Evolutionary conservation across 75 land plant species (phyloP).

Genomic region (Picea glauca): DNA sequence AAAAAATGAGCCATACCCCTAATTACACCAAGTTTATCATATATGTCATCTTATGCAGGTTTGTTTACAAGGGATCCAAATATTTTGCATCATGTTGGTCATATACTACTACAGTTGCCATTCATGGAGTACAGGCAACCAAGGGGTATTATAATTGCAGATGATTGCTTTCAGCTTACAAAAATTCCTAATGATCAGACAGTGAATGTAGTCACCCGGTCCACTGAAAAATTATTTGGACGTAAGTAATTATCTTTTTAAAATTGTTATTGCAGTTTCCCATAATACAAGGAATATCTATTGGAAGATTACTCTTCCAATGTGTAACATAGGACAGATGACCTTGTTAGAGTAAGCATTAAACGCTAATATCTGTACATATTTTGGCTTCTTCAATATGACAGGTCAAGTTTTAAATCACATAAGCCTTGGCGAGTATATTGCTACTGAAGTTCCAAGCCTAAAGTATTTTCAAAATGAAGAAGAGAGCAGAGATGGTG

Average conservation of each 20-base stretch:
- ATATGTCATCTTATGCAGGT: constrained; percentile 28
- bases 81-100: constrained; percentile 62
- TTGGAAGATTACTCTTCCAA: no score
- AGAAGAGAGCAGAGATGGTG: constrained; percentile 20
- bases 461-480: constrained; percentile 51
- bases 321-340: not conserved
- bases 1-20: no score
- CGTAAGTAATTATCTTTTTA: constrained; percentile 45
- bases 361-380: no score
- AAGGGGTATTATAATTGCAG: constrained; percentile 69
- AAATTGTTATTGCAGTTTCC: no score
- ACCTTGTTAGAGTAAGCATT: no score
- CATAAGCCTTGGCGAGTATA: constrained; percentile 60
- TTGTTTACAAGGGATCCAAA: constrained; percentile 80
- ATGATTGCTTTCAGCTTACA: constrained; percentile 81
- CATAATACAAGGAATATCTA: not conserved
- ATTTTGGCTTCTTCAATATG: no score
- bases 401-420: constrained; percentile 40
- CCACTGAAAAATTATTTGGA: constrained; percentile 59
- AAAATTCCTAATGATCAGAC: constrained; percentile 52
- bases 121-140: constrained; percentile 26
- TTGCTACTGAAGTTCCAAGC: constrained; percentile 67
- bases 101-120: constrained; percentile 53
- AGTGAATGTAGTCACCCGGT: constrained; percentile 44
- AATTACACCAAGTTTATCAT: constrained; percentile 8